phyloP scores from a whole-genome alignment of 768 basidiomycete genomes.

The Amylocystis lapponica region DNA sequence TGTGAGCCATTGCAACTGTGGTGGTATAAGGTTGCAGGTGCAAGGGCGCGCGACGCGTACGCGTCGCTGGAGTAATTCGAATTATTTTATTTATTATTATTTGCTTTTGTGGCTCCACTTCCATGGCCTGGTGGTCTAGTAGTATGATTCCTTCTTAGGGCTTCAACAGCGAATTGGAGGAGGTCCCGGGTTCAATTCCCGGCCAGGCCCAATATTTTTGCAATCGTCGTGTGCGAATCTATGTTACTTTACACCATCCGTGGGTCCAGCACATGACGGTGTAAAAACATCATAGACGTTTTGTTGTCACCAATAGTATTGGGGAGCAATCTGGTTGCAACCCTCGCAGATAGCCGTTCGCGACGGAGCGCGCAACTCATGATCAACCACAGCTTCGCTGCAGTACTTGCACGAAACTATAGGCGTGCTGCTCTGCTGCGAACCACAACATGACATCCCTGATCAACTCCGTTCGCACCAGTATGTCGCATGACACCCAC shows the following conservation, averaged over 20 bases:
- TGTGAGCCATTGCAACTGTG: constrained; percentile 14
- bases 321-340: too few species aligned
- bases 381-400: too few species aligned
- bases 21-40: not conserved
- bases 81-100: not conserved
- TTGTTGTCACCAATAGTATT: too few species aligned
- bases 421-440: too few species aligned
- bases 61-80: not conserved
- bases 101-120: not conserved
- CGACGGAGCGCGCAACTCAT: too few species aligned
- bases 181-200: constrained; percentile 89
- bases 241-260: too few species aligned
- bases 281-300: too few species aligned
- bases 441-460: constrained; percentile 37
- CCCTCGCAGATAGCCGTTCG: too few species aligned
- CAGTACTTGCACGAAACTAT: too few species aligned
- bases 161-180: too few species aligned
- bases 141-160: constrained; percentile 19
- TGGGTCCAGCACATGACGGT: too few species aligned
- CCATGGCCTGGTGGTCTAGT: constrained; percentile 15
- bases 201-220: constrained; percentile 71
- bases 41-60: constrained; percentile 1
- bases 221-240: too few species aligned
- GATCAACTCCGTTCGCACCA: constrained; percentile 38
- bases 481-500: constrained; percentile 27